Percentiles rank a stretch among this genome's conserved stretches.
phyloP scores from a whole-genome alignment of 2,329 filamentous ascomycete genomes.

The Trichoderma polysporum region DNA sequence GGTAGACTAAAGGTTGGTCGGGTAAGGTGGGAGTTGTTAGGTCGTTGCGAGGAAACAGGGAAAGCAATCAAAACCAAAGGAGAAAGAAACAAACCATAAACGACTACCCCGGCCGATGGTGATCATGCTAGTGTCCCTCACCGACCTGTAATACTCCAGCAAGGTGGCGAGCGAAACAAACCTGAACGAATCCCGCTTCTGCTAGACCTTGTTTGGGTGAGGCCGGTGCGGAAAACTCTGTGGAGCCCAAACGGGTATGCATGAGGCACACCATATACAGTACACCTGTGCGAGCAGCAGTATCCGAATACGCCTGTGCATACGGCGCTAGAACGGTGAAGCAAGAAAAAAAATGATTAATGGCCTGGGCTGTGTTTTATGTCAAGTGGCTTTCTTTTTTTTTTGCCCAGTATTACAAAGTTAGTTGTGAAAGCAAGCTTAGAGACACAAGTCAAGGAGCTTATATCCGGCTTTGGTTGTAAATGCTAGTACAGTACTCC shows the following conservation, averaged over 20 bases:
- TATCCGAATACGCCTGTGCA: constrained; percentile 15
- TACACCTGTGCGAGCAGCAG: neutral
- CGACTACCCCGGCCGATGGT: neutral
- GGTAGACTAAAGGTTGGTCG: too few species aligned
- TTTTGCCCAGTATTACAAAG: neutral
- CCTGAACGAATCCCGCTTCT: too few species aligned
- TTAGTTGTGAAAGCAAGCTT: neutral
- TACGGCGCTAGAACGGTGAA: constrained; percentile 8
- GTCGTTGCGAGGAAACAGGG: neutral
- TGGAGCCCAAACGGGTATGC: neutral
- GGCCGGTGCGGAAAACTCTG: neutral
- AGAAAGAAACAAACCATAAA: neutral
- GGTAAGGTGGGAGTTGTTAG: too few species aligned
- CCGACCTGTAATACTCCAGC: neutral
- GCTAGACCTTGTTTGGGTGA: neutral
- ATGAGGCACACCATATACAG: neutral
- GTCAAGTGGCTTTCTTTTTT: neutral
- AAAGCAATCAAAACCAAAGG: neutral
- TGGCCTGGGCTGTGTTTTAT: neutral
- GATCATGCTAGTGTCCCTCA: neutral
- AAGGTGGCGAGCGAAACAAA: neutral
- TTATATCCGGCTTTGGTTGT: neutral
- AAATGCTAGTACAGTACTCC: too few species aligned
- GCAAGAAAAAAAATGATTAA: neutral
- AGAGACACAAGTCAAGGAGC: neutral